Percentiles rank a stretch among this genome's conserved stretches.
phyloP scores from a whole-genome alignment of 176 grass and related monocot genomes.

The Pontederia crassipes region DNA sequence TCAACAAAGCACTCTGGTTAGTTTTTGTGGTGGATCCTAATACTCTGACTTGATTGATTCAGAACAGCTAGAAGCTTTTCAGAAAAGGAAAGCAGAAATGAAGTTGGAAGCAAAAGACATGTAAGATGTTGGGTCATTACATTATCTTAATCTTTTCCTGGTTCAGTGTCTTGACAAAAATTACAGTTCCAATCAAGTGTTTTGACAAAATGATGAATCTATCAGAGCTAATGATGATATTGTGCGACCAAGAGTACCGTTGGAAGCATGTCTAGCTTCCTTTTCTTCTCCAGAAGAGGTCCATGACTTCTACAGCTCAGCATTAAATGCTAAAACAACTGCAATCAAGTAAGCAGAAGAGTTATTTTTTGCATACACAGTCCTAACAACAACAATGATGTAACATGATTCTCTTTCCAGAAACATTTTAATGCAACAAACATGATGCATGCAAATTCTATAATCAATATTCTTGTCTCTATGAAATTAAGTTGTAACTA shows the following conservation, averaged over 20 bases:
- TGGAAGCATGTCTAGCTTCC: conserved; percentile 81
- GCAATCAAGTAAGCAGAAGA: conserved; percentile 59
- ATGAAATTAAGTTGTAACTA: too few species aligned
- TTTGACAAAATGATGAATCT: conserved; percentile 7
- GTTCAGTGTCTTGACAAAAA: background rate
- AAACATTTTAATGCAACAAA: too few species aligned
- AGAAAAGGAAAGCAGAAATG: conserved; percentile 59
- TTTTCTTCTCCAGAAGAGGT: conserved; percentile 81
- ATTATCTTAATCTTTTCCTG: background rate
- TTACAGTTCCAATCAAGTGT: background rate
- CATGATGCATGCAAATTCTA: too few species aligned
- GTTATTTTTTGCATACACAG: too few species aligned
- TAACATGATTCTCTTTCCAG: too few species aligned
- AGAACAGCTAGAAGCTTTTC: conserved; percentile 83
- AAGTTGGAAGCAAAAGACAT: conserved; percentile 75
- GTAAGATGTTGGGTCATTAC: conserved; percentile 24
- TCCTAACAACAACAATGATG: too few species aligned
- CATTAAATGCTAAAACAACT: conserved; percentile 87
- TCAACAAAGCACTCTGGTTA: background rate
- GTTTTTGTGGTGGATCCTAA: background rate
- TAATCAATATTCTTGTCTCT: too few species aligned
- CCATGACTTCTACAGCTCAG: conserved; percentile 76
- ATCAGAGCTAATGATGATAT: conserved; percentile 71
- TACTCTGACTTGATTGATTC: background rate
- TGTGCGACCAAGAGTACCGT: conserved; percentile 78